Evolutionary conservation across 1,284 basidiomycete genomes (phyloP), one percentile per base, ranked within the genome.

Genomic region (Binderoboletus segoi): DNA sequence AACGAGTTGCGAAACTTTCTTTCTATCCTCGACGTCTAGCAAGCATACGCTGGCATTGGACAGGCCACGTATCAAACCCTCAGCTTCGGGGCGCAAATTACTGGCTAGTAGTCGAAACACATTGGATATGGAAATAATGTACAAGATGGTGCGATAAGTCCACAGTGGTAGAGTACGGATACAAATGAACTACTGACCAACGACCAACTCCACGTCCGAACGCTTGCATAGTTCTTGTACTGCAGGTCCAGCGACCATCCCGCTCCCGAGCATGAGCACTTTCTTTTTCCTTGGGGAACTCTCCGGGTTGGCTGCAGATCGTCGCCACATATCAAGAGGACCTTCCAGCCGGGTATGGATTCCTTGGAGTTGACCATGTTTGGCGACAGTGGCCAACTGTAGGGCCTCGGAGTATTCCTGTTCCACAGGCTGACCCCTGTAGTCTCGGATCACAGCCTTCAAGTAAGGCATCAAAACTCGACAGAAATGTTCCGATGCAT

Each of bases 241-340:
- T 10, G 89, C 89, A 13, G 93, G 94, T 4, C 88, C 87, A 15
- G 93, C 92, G 23, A 96, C 95, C 85, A 96, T 94, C 20, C 95
- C 96, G 53, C 90, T 93, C 12, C 95, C 95, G 5, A 97, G 80
- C 62, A 98, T 78, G 28, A 98, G 74, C 1, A 96, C 80, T 62
- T 79, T 85, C 74, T 88, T 90, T 77, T 86, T 86, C 69, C 33
- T 60, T 21, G 11, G n/a, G 3, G 44, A 23, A 23, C 55, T 45
- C 21, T 59, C 48, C 24, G 18, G 28, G 33, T 51, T 62, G 13
- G 45, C 12, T 0, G 51, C 23, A 21, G 63, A 61, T 38, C 8
- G 56, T 59, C 71, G 71, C 75, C 79, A 84, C 47, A 69, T 68
- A 15, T 79, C 74, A 18, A 91, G 79, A 20, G 79, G 75, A 2